These are phyloP conservation scores for Monosporozyma solicola DNA, from an alignment of 805 yeast genomes.

Conservation along the genomic window DNA sequence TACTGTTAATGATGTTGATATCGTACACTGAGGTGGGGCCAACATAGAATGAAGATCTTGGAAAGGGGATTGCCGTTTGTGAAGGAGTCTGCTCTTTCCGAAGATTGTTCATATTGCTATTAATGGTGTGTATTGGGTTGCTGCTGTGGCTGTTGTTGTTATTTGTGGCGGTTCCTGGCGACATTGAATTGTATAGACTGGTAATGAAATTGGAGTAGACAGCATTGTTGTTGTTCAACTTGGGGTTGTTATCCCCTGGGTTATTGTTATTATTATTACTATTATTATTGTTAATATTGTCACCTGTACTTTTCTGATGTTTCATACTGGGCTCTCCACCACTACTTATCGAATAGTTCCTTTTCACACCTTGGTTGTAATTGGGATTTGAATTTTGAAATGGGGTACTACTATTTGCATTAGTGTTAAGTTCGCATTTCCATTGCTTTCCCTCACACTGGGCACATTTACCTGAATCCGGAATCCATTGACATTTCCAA, in stretches of 20 bases:
- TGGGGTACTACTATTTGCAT: neutral
- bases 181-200: constrained; percentile 12
- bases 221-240: constrained; percentile 10
- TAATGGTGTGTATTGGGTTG: neutral
- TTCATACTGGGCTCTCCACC: neutral
- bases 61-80: constrained; percentile 48
- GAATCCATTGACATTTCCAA: constrained; percentile 65
- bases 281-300: neutral
- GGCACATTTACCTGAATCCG: constrained; percentile 55
- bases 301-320: neutral
- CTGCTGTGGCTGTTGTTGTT: neutral
- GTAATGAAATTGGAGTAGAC: constrained; percentile 23
- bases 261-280: neutral
- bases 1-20: constrained; percentile 52
- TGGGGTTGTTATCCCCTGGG: constrained; percentile 8
- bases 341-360: neutral
- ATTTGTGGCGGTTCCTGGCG: neutral
- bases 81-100: neutral
- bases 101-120: neutral
- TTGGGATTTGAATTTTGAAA: neutral
- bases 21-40: constrained; percentile 88
- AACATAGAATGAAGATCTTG: constrained; percentile 79
- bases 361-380: neutral
- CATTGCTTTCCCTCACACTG: constrained; percentile 69
- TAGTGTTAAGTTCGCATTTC: constrained; percentile 43